Evolutionary conservation across 345 rosid species (phyloP).

Genomic region (Sisymbrium altissimum): DNA sequence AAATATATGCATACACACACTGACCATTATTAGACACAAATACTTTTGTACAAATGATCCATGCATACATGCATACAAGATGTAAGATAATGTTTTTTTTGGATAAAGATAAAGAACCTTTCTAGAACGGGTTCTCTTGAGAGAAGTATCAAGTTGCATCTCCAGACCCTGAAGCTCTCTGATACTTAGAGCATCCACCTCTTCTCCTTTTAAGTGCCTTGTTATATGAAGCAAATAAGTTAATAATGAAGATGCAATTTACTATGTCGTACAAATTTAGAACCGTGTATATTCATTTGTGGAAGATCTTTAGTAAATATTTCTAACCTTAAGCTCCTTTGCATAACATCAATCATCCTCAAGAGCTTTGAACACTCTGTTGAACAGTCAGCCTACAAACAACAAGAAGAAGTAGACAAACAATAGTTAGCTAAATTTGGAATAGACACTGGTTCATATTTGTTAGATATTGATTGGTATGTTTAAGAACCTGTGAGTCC

Average conservation of each 20-base stretch:
- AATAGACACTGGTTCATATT: background rate
- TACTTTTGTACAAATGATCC: background rate
- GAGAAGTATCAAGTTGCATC: constrained; percentile 74
- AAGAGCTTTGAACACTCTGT: constrained; percentile 55
- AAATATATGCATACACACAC: background rate
- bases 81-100: background rate
- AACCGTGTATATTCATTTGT: background rate
- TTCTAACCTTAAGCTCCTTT: constrained; percentile 57
- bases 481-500: constrained; percentile 38
- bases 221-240: background rate
- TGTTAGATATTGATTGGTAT: background rate
- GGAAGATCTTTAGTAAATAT: background rate
- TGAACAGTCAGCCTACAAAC: constrained; percentile 51
- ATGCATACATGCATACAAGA: constrained; percentile 1
- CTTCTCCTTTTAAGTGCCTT: constrained; percentile 69
- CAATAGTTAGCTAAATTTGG: background rate
- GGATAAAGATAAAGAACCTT: constrained; percentile 42
- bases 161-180: constrained; percentile 78
- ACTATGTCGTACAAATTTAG: background rate
- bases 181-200: constrained; percentile 52
- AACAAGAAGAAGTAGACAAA: background rate
- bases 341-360: constrained; percentile 55
- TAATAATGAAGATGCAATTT: background rate
- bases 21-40: background rate
- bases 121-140: constrained; percentile 68